Percentiles rank a stretch among this genome's conserved stretches.
Conservation (phyloP, 441 rosid species). For the Dalechampia spathulata region DNA sequence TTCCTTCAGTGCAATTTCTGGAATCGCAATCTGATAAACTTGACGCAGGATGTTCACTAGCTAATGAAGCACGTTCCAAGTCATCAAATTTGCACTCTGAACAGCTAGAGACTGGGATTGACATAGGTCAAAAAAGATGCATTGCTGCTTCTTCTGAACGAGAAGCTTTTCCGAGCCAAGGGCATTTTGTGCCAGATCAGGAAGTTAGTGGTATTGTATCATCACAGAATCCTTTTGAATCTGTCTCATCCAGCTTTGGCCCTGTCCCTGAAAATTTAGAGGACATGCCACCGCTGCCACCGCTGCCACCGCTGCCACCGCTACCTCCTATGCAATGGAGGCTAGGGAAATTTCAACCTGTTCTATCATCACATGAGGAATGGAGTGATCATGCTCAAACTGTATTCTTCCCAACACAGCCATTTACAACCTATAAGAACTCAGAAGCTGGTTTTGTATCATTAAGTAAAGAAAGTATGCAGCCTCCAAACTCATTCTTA, state of each 20-base stretch:
- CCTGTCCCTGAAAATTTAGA: slow-evolving; percentile 33
- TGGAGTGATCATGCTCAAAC: slow-evolving; percentile 23
- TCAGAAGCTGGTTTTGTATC: slow-evolving; percentile 23
- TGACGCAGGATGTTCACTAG: slow-evolving; percentile 14
- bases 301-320: slow-evolving; percentile 85
- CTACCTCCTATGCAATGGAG: slow-evolving; percentile 93
- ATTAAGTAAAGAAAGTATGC: slow-evolving; percentile 19
- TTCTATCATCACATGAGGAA: slow-evolving; percentile 33
- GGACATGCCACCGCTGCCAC: slow-evolving; percentile 79
- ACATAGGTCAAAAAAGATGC: no score
- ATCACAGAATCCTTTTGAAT: slow-evolving; percentile 27
- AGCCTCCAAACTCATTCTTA: slow-evolving; percentile 21
- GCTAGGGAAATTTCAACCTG: slow-evolving; percentile 48
- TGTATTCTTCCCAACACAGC: slow-evolving; percentile 21
- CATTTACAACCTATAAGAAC: slow-evolving; percentile 26
- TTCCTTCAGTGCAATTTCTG: neutral
- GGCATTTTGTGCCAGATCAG: slow-evolving; percentile 18
- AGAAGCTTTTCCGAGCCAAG: slow-evolving; percentile 27
- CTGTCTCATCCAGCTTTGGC: slow-evolving; percentile 32
- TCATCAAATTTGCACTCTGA: slow-evolving; percentile 22
- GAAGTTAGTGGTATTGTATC: slow-evolving; percentile 21
- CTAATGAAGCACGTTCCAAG: slow-evolving; percentile 24
- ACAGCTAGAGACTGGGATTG: slow-evolving; percentile 6
- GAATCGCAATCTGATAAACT: slow-evolving; percentile 14
- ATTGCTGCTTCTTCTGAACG: slow-evolving; percentile 16